Conservation (phyloP, 23 red algal species). For the Rhodosorus marinus region DNA sequence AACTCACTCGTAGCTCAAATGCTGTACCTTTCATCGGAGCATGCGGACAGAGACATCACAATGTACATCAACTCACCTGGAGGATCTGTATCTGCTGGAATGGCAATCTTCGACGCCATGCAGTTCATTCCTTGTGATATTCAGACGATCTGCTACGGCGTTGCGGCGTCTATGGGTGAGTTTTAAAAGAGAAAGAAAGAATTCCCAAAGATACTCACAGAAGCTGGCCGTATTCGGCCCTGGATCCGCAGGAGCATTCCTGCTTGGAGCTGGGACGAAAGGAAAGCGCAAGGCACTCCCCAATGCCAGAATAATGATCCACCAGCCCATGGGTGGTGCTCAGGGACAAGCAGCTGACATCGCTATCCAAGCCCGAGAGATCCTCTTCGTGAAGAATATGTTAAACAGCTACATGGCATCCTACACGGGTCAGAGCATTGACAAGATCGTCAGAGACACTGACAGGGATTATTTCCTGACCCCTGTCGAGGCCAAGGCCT, state of each 20-base stretch:
- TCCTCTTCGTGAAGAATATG: conserved; percentile 58
- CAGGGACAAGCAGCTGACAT: conserved; percentile 88
- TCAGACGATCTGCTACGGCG: conserved; percentile 80
- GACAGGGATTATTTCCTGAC: conserved; percentile 93
- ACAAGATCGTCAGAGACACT: conserved; percentile 69
- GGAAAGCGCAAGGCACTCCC: conserved; percentile 78
- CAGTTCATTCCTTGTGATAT: conserved; percentile 83
- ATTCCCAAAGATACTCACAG: too few relatives aligned
- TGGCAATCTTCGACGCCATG: conserved; percentile 87
- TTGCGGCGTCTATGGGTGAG: conserved; percentile 69
- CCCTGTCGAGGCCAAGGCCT: conserved; percentile 48
- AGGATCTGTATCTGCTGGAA: conserved; percentile 52
- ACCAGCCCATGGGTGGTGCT: conserved; percentile 83
- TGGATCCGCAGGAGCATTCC: too few relatives aligned
- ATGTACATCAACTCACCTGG: conserved; percentile 82
- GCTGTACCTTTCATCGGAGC: conserved; percentile 53
- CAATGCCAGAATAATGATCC: conserved; percentile 83
- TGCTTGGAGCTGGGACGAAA: conserved; percentile 70
- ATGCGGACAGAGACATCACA: conserved; percentile 72
- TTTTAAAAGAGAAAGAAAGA: too few relatives aligned
- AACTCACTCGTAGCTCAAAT: conserved; percentile 80
- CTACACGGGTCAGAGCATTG: conserved; percentile 60
- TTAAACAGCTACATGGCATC: conserved; percentile 82
- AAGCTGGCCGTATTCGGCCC: too few relatives aligned
- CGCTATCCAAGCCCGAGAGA: conserved; percentile 80